A percentile compares a stretch with the other conserved stretches of the same genome.
These are phyloP conservation scores for Puccinia novopanici DNA, from an alignment of 1,284 basidiomycete species.

Conservation along the genomic window DNA sequence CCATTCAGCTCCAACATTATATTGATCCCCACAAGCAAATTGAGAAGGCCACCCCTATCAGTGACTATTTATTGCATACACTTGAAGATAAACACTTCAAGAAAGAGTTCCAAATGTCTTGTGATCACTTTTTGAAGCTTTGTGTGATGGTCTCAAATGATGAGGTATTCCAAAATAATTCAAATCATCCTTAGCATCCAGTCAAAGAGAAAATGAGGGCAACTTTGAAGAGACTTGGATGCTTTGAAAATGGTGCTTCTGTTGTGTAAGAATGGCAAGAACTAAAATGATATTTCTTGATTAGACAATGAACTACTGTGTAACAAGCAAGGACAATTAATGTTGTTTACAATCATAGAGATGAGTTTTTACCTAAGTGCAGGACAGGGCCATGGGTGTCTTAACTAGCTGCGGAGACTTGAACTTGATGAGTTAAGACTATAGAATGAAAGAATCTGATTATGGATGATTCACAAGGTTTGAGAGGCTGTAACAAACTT, in stretches of 20 bases:
- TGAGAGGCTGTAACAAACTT: no score
- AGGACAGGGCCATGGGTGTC: no score
- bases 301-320: not conserved
- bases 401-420: no score
- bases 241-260: not conserved
- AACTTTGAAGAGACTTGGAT: conserved; percentile 12
- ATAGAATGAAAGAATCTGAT: no score
- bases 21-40: not conserved
- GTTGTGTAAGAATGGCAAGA: no score
- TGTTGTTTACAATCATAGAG: no score
- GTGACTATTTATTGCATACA: not conserved
- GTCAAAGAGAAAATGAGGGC: not conserved
- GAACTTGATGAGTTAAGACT: no score
- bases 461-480: no score
- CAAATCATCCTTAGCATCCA: not conserved
- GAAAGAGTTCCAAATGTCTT: not conserved
- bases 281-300: not conserved
- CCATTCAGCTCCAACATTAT: no score
- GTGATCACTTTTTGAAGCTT: not conserved
- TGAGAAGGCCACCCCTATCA: not conserved
- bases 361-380: no score
- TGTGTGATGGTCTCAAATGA: not conserved
- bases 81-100: not conserved
- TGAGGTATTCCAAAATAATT: not conserved
- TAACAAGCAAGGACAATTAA: no score